phyloP scores from a whole-genome alignment of 2,329 filamentous ascomycete species.

The Xenosphaeropsis pyriputrescens region DNA sequence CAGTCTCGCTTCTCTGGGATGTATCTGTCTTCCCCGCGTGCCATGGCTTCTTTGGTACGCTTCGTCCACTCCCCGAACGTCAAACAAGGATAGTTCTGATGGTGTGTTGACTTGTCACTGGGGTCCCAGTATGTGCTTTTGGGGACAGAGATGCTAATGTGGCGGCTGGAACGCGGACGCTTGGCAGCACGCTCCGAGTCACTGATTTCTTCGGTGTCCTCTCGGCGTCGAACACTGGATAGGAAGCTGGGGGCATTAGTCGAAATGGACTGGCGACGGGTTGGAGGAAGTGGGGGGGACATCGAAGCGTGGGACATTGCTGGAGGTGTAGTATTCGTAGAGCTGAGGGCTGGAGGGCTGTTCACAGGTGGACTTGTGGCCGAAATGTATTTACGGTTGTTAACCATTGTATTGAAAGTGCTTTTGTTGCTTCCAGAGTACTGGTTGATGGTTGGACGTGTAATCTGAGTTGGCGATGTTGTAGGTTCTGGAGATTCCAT shows the following conservation, averaged over 20 bases:
- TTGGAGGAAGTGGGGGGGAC: slow-evolving; percentile 1
- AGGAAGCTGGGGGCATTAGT: slow-evolving; percentile 3
- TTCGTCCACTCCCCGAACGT: slow-evolving; percentile 41
- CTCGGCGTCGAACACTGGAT: slow-evolving; percentile 14
- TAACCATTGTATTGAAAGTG: too few relatives aligned
- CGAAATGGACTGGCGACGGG: too few relatives aligned
- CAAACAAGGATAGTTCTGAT: slow-evolving; percentile 49
- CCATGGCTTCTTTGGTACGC: slow-evolving; percentile 34
- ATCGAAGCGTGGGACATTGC: background rate
- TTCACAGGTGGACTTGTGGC: too few relatives aligned
- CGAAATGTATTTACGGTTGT: too few relatives aligned
- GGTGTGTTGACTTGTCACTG: slow-evolving; percentile 38
- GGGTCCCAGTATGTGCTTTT: slow-evolving; percentile 43
- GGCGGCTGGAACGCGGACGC: slow-evolving; percentile 34
- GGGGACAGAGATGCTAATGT: slow-evolving; percentile 39
- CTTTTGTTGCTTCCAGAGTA: too few relatives aligned
- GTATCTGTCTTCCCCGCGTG: slow-evolving; percentile 17
- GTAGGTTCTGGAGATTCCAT: slow-evolving; percentile 16
- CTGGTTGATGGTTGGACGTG: too few relatives aligned
- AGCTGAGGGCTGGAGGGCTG: too few relatives aligned
- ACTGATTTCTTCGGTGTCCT: background rate
- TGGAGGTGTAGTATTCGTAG: background rate
- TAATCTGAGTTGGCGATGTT: slow-evolving; percentile 6
- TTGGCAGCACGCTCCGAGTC: slow-evolving; percentile 17
- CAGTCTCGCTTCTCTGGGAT: background rate